These are phyloP conservation scores for Hyphopichia khmerensis DNA, from an alignment of 1,139 yeast genomes.

Conservation along the genomic window DNA sequence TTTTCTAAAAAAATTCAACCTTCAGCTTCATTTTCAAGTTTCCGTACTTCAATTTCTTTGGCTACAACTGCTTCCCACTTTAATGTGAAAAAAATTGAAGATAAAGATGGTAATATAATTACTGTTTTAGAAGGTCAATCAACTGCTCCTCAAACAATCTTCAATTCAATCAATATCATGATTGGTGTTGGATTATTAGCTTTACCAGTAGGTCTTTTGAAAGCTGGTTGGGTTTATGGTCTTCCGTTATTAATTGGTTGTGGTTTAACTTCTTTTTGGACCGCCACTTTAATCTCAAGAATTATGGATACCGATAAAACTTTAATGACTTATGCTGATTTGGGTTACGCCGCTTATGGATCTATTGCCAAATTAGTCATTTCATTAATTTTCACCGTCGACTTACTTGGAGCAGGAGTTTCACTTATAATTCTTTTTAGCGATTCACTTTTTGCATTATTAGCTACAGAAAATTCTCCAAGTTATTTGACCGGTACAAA, in stretches of 20 bases:
- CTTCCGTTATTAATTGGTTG: conserved; percentile 37
- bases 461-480: conserved; percentile 32
- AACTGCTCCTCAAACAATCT: conserved; percentile 50
- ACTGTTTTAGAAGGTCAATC: conserved; percentile 82
- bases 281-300: conserved; percentile 40
- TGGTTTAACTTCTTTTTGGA: conserved; percentile 45
- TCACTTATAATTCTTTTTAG: conserved; percentile 54
- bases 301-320: conserved; percentile 71
- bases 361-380: conserved; percentile 42
- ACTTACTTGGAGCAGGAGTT: conserved; percentile 57
- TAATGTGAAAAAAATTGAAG: conserved; percentile 65
- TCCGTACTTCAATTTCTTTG: conserved; percentile 33
- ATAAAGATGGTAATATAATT: conserved; percentile 68
- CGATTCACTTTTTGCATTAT: conserved; percentile 48
- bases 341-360: conserved; percentile 74
- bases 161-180: conserved; percentile 47
- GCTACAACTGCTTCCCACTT: conserved; percentile 54
- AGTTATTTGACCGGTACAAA: conserved; percentile 33
- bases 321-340: conserved; percentile 84
- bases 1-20: conserved; percentile 18
- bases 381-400: conserved; percentile 42
- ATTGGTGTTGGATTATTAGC: conserved; percentile 53
- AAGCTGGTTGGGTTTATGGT: conserved; percentile 49
- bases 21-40: conserved; percentile 37
- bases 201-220: conserved; percentile 45